Conservation (phyloP, 192 early-diverging fungal genomes). For the Mortierella claussenii region DNA sequence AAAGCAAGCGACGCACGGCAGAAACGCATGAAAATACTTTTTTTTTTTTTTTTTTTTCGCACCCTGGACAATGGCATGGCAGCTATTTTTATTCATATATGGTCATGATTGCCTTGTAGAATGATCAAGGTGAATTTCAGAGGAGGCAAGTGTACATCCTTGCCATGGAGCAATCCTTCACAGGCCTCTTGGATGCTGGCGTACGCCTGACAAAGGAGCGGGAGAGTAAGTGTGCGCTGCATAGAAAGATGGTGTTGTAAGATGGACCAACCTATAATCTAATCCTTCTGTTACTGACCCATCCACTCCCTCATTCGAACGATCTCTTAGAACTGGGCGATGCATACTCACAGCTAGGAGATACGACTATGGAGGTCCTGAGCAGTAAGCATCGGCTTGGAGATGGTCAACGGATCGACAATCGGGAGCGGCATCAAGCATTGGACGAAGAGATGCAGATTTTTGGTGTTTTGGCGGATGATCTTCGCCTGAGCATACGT, state of each 20-base stretch:
- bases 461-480: conserved; percentile 62
- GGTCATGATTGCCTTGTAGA: conserved; percentile 24
- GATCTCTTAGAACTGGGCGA: conserved; percentile 45
- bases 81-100: not conserved
- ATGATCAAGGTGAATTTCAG: conserved; percentile 54
- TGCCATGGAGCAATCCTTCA: conserved; percentile 46
- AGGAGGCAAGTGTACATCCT: conserved; percentile 44
- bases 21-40: conserved; percentile 1
- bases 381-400: conserved; percentile 63
- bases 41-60: not conserved
- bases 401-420: conserved; percentile 52
- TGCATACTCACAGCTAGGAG: conserved; percentile 57
- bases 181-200: conserved; percentile 39
- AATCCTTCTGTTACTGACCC: not conserved
- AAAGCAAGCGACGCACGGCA: not conserved
- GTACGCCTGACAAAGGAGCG: conserved; percentile 43
- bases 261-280: no score
- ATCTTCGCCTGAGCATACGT: conserved; percentile 55
- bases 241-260: not conserved
- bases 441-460: conserved; percentile 61
- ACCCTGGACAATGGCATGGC: not conserved
- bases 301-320: not conserved
- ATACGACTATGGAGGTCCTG: conserved; percentile 58
- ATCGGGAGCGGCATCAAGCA: conserved; percentile 56
- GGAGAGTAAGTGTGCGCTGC: conserved; percentile 23